Base-by-base conservation (phyloP, 2,329 filamentous ascomycete genomes). In the Aspergillus sclerotialis region DNA sequence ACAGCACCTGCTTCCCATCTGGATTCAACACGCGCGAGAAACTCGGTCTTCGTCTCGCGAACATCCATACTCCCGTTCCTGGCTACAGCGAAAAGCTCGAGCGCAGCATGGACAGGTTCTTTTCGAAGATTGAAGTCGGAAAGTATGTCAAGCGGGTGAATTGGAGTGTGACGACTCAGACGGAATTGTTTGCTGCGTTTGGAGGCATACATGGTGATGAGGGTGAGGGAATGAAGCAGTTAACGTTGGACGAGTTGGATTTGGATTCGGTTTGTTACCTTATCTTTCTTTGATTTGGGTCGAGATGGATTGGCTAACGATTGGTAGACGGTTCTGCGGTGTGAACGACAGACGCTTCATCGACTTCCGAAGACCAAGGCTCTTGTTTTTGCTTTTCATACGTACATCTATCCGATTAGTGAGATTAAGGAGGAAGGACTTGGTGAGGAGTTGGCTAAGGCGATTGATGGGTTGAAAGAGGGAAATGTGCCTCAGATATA, bases 291-390 rank as follows among this genome's bases (percentile, higher is more conserved):
- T 27, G n/a, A 23, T 30, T 19, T 25, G 3, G 18, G 25, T 13
- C 10, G n/a, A 23, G 28, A 16, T 25, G 3, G 18, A 24, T 13
- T 10, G 25, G 24, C 34, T 47, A 26, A 57, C 12, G 11, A n/a
- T 14, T n/a, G n/a, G 27, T 40, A 65, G 65, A 69, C 67, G 0
- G 55, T 64, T 25, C 35, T 82, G 14, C 62, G 78, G 4, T 73
- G 67, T 42, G 78, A 82, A 54, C 60, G 75, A 19, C 78, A 82
- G 61, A 77, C 74, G 1, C 53, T 82, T 21, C 75, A 80, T 58
- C 66, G 78, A 1, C 52, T 82, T 16, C 75, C 75, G 4, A 43
- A 56, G 30, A 72, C 65, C 0, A 61, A 64, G 33, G 75, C 74
- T 6, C 32, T 81, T 13, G 66, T 80, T 0, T 82, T 82, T 56